Conservation (phyloP, 805 yeast species). For the Priceomyces carsonii region DNA sequence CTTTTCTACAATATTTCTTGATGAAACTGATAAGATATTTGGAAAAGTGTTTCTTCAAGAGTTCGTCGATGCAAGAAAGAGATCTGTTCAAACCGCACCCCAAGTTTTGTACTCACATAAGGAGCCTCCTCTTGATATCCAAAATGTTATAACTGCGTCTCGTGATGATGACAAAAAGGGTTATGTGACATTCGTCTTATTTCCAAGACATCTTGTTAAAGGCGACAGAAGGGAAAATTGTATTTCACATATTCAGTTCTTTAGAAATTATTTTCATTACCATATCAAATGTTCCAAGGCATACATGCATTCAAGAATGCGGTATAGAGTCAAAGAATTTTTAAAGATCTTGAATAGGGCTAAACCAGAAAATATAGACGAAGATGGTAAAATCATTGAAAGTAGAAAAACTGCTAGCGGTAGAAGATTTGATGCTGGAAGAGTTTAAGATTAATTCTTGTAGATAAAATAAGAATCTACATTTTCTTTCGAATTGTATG, state of each 20-base stretch:
- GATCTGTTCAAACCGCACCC: slow-evolving; percentile 97
- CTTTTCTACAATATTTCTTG: slow-evolving; percentile 91
- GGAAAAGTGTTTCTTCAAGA: slow-evolving; percentile 90
- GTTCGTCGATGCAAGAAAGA: slow-evolving; percentile 92
- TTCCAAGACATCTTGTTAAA: slow-evolving; percentile 72
- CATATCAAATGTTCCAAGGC: slow-evolving; percentile 99
- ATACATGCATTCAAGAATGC: slow-evolving; percentile 97
- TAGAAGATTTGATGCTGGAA: slow-evolving; percentile 53
- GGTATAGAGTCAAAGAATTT: slow-evolving; percentile 91
- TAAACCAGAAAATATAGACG: slow-evolving; percentile 85
- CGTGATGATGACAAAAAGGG: slow-evolving; percentile 48
- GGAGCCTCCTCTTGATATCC: slow-evolving; percentile 87
- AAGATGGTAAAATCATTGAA: slow-evolving; percentile 50
- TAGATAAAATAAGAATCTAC: too few relatives aligned
- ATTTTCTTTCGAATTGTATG: too few relatives aligned
- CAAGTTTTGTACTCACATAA: slow-evolving; percentile 89
- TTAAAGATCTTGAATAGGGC: slow-evolving; percentile 95
- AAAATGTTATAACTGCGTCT: slow-evolving; percentile 32
- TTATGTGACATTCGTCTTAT: slow-evolving; percentile 68
- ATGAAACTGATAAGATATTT: slow-evolving; percentile 91
- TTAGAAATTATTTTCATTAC: slow-evolving; percentile 96
- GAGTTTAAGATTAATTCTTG: slow-evolving; percentile 13
- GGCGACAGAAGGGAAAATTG: slow-evolving; percentile 78
- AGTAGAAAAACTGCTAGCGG: slow-evolving; percentile 72
- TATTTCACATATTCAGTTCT: slow-evolving; percentile 86